Percentiles rank a stretch among this genome's conserved stretches.
Evolutionary conservation across 345 rosid species (phyloP).

Genomic region (Draba incana): DNA sequence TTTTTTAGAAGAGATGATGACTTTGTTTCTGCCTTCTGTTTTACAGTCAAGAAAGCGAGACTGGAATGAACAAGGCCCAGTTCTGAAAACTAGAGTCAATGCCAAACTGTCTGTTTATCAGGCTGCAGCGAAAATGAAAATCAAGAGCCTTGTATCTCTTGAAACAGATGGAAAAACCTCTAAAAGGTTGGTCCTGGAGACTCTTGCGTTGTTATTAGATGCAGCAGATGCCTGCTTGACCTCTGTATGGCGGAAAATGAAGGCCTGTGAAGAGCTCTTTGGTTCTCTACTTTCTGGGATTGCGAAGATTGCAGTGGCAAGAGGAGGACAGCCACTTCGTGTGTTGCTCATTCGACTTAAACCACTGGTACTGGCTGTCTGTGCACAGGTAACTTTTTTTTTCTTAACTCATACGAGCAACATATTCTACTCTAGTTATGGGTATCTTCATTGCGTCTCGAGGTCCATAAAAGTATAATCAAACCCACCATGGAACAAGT

Average conservation of each 20-base stretch:
- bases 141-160: slow-evolving; percentile 71
- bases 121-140: slow-evolving; percentile 79
- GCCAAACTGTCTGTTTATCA: slow-evolving; percentile 85
- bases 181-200: slow-evolving; percentile 88
- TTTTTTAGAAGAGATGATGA: slow-evolving; percentile 30
- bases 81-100: slow-evolving; percentile 76
- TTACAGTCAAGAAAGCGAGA: slow-evolving; percentile 91
- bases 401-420: slow-evolving; percentile 28
- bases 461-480: slow-evolving; percentile 18
- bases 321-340: slow-evolving; percentile 96
- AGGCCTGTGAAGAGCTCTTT: slow-evolving; percentile 87
- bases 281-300: slow-evolving; percentile 80
- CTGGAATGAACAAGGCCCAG: slow-evolving; percentile 87
- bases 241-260: slow-evolving; percentile 93
- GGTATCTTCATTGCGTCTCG: slow-evolving; percentile 11
- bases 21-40: slow-evolving; percentile 37
- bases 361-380: slow-evolving; percentile 80
- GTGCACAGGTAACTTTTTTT: slow-evolving; percentile 70
- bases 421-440: slow-evolving; percentile 23
- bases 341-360: slow-evolving; percentile 94
- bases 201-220: slow-evolving; percentile 77
- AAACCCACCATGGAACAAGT: slow-evolving; percentile 22
- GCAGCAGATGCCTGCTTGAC: slow-evolving; percentile 93
- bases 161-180: slow-evolving; percentile 86
- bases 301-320: slow-evolving; percentile 77